These are phyloP conservation scores for Monilinia vaccinii-corymbosi DNA, from an alignment of 2,329 filamentous ascomycete genomes.

Conservation along the genomic window DNA sequence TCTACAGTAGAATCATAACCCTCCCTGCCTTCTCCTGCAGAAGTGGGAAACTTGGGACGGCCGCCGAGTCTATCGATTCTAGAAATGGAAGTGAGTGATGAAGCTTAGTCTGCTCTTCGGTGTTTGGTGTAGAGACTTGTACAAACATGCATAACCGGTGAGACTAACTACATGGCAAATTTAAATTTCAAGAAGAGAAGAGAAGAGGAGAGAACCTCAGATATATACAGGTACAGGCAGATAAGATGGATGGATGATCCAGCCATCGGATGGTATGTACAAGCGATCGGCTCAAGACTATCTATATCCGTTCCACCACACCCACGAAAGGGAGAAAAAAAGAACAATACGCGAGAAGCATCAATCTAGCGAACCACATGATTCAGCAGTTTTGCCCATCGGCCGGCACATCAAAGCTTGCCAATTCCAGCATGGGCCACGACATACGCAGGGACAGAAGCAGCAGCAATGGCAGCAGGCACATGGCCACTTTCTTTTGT, in stretches of 20 bases:
- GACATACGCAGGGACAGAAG: neutral
- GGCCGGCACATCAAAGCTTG: neutral
- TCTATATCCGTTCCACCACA: neutral
- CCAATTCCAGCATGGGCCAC: slow-evolving; percentile 7
- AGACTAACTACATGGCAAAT: neutral
- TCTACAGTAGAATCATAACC: too few species aligned
- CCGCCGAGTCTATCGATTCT: neutral
- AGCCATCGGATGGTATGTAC: neutral
- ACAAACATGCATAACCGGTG: neutral
- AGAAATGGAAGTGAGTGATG: neutral
- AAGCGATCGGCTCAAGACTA: neutral
- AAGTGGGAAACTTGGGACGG: too few species aligned
- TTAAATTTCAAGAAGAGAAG: neutral
- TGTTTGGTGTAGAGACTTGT: too few species aligned
- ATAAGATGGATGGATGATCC: too few species aligned
- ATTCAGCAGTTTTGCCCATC: neutral
- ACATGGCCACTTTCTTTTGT: neutral
- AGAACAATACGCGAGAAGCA: neutral
- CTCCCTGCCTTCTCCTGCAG: too few species aligned
- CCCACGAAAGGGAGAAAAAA: neutral
- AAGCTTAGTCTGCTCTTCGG: neutral
- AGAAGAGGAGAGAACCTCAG: neutral
- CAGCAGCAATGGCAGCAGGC: neutral
- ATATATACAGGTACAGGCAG: neutral
- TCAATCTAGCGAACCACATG: too few species aligned